Evolutionary conservation across 768 basidiomycete species (phyloP).

Genomic region (Crassisporium funariophilum): DNA sequence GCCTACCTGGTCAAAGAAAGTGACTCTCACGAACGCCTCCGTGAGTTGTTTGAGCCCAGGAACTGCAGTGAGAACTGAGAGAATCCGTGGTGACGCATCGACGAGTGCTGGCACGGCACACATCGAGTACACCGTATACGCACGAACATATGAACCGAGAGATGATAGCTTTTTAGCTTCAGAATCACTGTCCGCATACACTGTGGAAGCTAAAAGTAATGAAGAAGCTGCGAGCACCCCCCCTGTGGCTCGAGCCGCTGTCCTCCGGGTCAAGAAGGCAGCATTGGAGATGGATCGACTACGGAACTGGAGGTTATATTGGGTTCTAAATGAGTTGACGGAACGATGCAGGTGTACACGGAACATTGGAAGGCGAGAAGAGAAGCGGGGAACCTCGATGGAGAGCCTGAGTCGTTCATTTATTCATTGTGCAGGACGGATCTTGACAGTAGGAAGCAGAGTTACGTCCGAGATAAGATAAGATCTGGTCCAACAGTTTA

Average conservation of each 20-base stretch:
- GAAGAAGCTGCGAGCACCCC: slow-evolving; percentile 13
- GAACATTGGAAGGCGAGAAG: slow-evolving; percentile 14
- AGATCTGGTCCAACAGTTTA: neutral
- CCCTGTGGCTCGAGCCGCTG: slow-evolving; percentile 13
- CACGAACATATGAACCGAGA: slow-evolving; percentile 42
- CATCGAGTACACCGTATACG: slow-evolving; percentile 82
- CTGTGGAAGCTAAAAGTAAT: slow-evolving; percentile 9
- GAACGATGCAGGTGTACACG: slow-evolving; percentile 7
- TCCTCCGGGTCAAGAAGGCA: slow-evolving; percentile 9
- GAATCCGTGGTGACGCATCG: slow-evolving; percentile 69
- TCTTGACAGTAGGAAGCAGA: slow-evolving; percentile 14
- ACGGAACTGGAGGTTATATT: slow-evolving; percentile 1
- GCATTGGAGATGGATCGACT: neutral
- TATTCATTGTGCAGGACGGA: slow-evolving; percentile 14
- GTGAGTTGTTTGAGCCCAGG: slow-evolving; percentile 67
- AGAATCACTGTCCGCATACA: slow-evolving; percentile 11
- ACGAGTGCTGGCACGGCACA: slow-evolving; percentile 78
- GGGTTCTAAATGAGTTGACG: slow-evolving; percentile 2
- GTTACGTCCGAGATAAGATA: neutral
- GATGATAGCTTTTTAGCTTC: slow-evolving; percentile 1
- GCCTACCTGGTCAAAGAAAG: slow-evolving; percentile 84
- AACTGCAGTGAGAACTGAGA: slow-evolving; percentile 51
- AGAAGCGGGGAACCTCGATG: neutral
- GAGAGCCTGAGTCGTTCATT: neutral
- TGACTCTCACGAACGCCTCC: slow-evolving; percentile 69